These are phyloP conservation scores for Diaporthe nobilis DNA, from an alignment of 2,329 filamentous ascomycete species.

Conservation along the genomic window DNA sequence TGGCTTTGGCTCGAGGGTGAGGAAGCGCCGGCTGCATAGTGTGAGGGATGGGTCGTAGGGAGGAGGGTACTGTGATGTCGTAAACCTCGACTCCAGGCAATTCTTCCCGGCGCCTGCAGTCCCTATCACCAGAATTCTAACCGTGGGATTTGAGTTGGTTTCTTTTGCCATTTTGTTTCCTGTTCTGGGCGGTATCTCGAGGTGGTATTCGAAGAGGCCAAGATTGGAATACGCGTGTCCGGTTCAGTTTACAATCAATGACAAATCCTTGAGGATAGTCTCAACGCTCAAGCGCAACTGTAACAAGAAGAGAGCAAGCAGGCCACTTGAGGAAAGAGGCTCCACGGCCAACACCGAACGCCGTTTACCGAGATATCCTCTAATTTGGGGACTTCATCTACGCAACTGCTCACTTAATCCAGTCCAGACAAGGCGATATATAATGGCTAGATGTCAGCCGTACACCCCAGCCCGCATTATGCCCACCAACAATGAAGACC, in stretches of 20 bases:
- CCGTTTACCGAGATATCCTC: conserved; percentile 21
- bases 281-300: not conserved
- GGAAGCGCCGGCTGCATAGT: conserved; percentile 48
- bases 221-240: not conserved
- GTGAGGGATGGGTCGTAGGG: conserved; percentile 50
- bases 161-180: conserved; percentile 37
- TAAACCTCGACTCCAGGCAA: conserved; percentile 51
- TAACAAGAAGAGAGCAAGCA: conserved; percentile 10
- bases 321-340: not conserved
- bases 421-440: conserved; percentile 9
- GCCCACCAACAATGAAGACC: not conserved
- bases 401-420: not conserved
- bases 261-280: conserved; percentile 10
- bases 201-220: not conserved
- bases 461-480: not conserved
- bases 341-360: conserved; percentile 11
- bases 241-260: conserved; percentile 10
- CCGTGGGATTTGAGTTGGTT: conserved; percentile 42
- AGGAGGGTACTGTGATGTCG: conserved; percentile 49
- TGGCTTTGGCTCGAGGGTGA: conserved; percentile 43
- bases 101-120: conserved; percentile 49
- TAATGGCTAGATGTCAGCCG: conserved; percentile 7
- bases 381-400: conserved; percentile 21
- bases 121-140: conserved; percentile 50
- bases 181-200: not conserved